Evolutionary conservation across 805 yeast species (phyloP), one percentile per base, ranked within the genome.

Genomic region (Zygosaccharomyces lentus): DNA sequence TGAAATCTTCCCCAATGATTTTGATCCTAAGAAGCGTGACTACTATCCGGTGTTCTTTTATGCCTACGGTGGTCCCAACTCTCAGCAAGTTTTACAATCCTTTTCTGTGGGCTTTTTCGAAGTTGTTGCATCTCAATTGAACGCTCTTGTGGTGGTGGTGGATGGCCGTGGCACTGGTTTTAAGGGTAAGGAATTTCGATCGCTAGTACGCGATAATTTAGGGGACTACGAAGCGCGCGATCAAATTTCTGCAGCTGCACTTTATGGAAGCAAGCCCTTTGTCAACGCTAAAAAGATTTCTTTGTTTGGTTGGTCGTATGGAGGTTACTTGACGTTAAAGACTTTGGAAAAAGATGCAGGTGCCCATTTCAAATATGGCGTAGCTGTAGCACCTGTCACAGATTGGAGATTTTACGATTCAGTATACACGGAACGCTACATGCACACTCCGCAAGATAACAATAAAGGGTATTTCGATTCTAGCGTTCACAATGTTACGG

Each of bases 291-390:
- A 74, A 3, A 76, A 78, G 49, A 81, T 87, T 9, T 95, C 96
- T 0, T 78, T 91, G 45, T 93, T 97, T 91, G 99, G 99, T 7
- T 93, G 99, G 99, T 86, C 96, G 17, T 93, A 91, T 62, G 99
- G 99, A 39, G 99, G 98, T 0, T 93, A 80, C 62, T 76, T 88
- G 74, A 89, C 99, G 0, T 74, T 93, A 56, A 93, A 90, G 67
- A 84, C 95, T 0, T 69, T 93, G 38, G 98, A 93, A 66, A 73
- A 74, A 17, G 98, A 93, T 65, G 74, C 72, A 2, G 87, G 88
- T 13, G 69, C 78, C 30, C 78, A 81, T 12, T 90, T 93, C 74
- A 78, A 78, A 47, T 93, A 81, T 64, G 98, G 98, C 8, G 81
- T 89, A 76, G 83, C 98, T 0, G 89, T 86, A 34, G 95, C 95